phyloP scores from a whole-genome alignment of 2,329 filamentous ascomycete species.

The Leptographium galeiforme region DNA sequence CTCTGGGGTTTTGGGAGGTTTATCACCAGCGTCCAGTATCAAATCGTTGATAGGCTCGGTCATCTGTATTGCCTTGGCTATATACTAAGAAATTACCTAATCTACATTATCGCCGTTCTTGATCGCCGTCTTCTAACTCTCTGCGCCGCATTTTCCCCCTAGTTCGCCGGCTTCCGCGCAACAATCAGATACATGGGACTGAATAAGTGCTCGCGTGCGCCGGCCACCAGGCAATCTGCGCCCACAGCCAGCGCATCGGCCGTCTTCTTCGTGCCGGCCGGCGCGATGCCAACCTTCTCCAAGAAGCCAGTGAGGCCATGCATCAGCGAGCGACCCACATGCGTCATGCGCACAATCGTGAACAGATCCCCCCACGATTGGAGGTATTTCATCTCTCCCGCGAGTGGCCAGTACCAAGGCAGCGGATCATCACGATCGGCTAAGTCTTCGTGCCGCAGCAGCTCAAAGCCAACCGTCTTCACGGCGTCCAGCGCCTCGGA shows the following conservation, averaged over 20 bases:
- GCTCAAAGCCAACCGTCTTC: slow-evolving; percentile 72
- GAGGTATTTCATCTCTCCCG: slow-evolving; percentile 74
- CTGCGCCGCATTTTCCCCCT: background rate
- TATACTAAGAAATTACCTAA: background rate
- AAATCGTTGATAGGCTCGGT: background rate
- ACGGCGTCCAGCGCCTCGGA: slow-evolving; percentile 72
- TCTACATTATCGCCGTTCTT: background rate
- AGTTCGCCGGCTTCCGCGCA: slow-evolving; percentile 59
- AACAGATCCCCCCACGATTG: slow-evolving; percentile 66
- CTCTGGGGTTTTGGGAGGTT: too few relatives aligned
- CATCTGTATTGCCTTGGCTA: background rate
- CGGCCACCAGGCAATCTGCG: slow-evolving; percentile 74
- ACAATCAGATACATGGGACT: slow-evolving; percentile 99
- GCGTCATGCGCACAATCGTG: slow-evolving; percentile 81
- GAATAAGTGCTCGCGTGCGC: slow-evolving; percentile 81
- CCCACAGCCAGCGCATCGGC: slow-evolving; percentile 74
- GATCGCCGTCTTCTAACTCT: background rate
- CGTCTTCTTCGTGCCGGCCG: slow-evolving; percentile 83
- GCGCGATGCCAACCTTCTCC: slow-evolving; percentile 63
- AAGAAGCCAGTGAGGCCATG: slow-evolving; percentile 66
- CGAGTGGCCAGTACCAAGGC: slow-evolving; percentile 91
- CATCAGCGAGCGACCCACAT: slow-evolving; percentile 59
- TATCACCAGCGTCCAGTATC: background rate
- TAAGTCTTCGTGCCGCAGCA: slow-evolving; percentile 76
- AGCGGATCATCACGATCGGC: slow-evolving; percentile 60